Conservation (phyloP, 2,329 filamentous ascomycete species). For the Calonectria montana region DNA sequence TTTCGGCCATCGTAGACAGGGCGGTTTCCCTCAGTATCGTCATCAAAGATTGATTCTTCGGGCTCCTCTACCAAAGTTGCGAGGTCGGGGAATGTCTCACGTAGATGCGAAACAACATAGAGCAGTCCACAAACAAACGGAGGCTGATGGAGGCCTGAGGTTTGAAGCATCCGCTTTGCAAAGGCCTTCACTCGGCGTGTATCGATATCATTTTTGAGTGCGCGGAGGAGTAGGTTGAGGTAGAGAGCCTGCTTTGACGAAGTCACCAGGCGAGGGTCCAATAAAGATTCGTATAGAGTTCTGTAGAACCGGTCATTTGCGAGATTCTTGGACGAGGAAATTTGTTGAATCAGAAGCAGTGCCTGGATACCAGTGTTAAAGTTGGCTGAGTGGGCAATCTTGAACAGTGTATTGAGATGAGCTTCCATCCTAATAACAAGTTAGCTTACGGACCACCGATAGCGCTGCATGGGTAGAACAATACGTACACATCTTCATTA, state of each 20-base stretch:
- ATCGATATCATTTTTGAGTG: constrained; percentile 91
- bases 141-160: constrained; percentile 88
- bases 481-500: constrained; percentile 74
- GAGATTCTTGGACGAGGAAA: constrained; percentile 83
- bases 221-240: constrained; percentile 88
- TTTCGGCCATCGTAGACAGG: constrained; percentile 86
- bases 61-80: constrained; percentile 82
- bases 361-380: constrained; percentile 99
- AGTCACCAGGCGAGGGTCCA: constrained; percentile 87
- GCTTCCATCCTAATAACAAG: constrained; percentile 73
- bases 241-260: constrained; percentile 98
- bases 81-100: constrained; percentile 82
- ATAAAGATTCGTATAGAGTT: constrained; percentile 92
- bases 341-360: constrained; percentile 92
- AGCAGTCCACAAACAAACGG: constrained; percentile 94
- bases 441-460: constrained; percentile 23
- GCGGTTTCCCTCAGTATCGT: constrained; percentile 58
- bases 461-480: neutral
- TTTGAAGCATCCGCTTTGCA: constrained; percentile 90
- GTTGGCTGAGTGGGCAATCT: constrained; percentile 96
- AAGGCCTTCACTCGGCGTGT: constrained; percentile 95
- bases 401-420: constrained; percentile 94
- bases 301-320: constrained; percentile 93
- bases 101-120: constrained; percentile 86
- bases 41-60: constrained; percentile 75